Base-by-base conservation (phyloP, 2,329 filamentous ascomycete genomes). In the Epichloe hybrida region DNA sequence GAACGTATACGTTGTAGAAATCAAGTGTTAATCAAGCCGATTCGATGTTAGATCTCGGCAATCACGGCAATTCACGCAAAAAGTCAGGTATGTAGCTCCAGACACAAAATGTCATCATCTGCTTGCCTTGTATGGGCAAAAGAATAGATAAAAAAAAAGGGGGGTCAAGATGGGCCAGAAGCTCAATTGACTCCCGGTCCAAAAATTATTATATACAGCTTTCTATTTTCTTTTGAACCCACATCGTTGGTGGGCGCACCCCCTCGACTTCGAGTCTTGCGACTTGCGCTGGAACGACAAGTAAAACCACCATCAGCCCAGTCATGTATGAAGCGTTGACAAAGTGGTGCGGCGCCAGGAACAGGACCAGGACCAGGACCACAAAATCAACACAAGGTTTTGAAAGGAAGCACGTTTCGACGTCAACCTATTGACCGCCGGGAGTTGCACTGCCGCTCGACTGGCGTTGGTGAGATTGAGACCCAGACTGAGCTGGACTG, bases 381-480 rank as follows among this genome's bases (percentile, higher is more conserved):
- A 21, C 3, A 5, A 23, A 40, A 20, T 31, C 27, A 31, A 11
- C 27, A 9, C 27, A 9, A 31, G 8, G 3, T 4, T 11, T 40
- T n/a, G 0, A 20, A 20, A 17, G 38, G 3, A 42, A 23, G 11
- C 23, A 21, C 27, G 27, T 6, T 20, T n/a, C 5, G 12, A 9
- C 11, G 5, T 21, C 12, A 3, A 5, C 39, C 21, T 20, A 44
- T 47, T 50, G 44, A 13, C 47, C 52, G 5, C 46, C 47, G 17
- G 52, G 67, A 8, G 69, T 70, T 37, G 66, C 68, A 40, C 68
- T 71, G 39, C 66, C 65, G 41, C 69, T 71, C 13, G 66, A 56
- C 49, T 69, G 65, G 38, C 68, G 64, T 47, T 62, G 64, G 17
- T 62, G 60, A 38, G 55, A 31, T 4, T 31, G 31, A 31, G 8